Conservation (phyloP, 495 filamentous ascomycete species). For the Talaromyces ruber region DNA sequence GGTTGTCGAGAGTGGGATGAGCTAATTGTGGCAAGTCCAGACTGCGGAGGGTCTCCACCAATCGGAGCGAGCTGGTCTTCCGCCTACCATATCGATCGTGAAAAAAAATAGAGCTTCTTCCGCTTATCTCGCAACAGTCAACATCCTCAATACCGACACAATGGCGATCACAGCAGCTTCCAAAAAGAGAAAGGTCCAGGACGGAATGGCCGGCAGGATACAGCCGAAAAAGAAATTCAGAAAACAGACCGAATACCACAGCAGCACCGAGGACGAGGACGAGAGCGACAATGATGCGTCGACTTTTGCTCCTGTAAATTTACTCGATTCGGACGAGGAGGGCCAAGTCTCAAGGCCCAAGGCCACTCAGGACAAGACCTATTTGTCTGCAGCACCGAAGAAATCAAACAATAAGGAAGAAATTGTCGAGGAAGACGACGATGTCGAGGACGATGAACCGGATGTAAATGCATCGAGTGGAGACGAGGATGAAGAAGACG, state of each 20-base stretch:
- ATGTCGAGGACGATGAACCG: constrained; percentile 20
- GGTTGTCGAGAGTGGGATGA: not conserved
- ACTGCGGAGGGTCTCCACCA: constrained; percentile 12
- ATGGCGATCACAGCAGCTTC: constrained; percentile 19
- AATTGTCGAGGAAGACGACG: constrained; percentile 14
- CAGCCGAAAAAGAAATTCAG: constrained; percentile 62
- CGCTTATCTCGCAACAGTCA: not conserved
- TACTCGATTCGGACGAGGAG: constrained; percentile 60
- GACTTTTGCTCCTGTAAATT: constrained; percentile 53
- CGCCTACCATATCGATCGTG: too few species aligned
- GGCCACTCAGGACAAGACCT: not conserved
- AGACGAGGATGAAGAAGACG: constrained; percentile 4
- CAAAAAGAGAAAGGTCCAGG: constrained; percentile 54
- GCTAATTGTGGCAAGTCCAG: constrained; percentile 2
- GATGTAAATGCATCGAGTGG: constrained; percentile 19
- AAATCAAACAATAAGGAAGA: constrained; percentile 1
- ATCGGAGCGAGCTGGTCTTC: constrained; percentile 25
- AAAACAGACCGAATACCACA: constrained; percentile 64
- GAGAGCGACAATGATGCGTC: constrained; percentile 29
- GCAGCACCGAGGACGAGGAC: constrained; percentile 51
- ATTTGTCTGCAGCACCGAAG: not conserved
- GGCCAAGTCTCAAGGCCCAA: constrained; percentile 15
- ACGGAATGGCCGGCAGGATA: constrained; percentile 45
- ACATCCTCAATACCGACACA: not conserved
- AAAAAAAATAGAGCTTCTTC: constrained; percentile 2